Percentiles rank a stretch among this genome's conserved stretches.
These are phyloP conservation scores for Linderina pennispora DNA, from an alignment of 192 early-diverging fungal genomes.

Conservation along the genomic window DNA sequence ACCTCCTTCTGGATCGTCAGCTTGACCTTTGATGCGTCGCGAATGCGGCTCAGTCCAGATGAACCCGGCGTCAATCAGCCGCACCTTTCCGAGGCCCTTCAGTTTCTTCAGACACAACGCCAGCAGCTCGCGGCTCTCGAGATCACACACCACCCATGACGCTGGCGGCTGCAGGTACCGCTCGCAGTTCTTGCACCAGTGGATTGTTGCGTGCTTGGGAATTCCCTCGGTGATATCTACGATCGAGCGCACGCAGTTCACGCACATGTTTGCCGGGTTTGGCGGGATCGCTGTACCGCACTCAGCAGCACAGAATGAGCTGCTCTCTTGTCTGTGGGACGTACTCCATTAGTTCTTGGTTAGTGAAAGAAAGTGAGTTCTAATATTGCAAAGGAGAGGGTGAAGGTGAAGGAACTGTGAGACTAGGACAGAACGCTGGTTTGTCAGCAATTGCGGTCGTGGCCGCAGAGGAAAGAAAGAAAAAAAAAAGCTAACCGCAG, in stretches of 20 bases:
- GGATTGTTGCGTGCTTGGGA: constrained; percentile 92
- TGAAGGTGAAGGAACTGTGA: too few relatives aligned
- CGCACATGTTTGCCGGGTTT: constrained; percentile 98
- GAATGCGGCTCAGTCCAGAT: constrained; percentile 97
- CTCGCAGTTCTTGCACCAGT: constrained; percentile 96
- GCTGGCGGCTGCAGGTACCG: constrained; percentile 92
- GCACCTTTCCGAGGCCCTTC: constrained; percentile 84
- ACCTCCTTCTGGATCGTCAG: constrained; percentile 99
- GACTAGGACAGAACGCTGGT: too few relatives aligned
- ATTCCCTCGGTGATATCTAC: constrained; percentile 99
- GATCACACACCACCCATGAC: constrained; percentile 80
- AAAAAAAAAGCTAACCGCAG: too few relatives aligned
- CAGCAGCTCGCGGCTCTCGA: constrained; percentile 88
- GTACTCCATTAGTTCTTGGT: constrained; percentile 51
- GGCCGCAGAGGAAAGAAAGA: too few relatives aligned
- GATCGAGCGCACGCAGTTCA: constrained; percentile 93
- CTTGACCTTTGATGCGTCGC: constrained; percentile 91
- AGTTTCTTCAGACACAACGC: constrained; percentile 92
- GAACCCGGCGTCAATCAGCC: constrained; percentile 94
- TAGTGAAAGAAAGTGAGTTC: not conserved
- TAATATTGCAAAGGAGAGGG: not conserved
- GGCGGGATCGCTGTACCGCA: constrained; percentile 93
- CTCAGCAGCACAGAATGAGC: constrained; percentile 75
- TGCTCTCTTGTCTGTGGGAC: constrained; percentile 43
- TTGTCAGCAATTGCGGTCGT: too few relatives aligned